Evolutionary conservation across 2,329 filamentous ascomycete genomes (phyloP).

Genomic region (Penicillium sp.): DNA sequence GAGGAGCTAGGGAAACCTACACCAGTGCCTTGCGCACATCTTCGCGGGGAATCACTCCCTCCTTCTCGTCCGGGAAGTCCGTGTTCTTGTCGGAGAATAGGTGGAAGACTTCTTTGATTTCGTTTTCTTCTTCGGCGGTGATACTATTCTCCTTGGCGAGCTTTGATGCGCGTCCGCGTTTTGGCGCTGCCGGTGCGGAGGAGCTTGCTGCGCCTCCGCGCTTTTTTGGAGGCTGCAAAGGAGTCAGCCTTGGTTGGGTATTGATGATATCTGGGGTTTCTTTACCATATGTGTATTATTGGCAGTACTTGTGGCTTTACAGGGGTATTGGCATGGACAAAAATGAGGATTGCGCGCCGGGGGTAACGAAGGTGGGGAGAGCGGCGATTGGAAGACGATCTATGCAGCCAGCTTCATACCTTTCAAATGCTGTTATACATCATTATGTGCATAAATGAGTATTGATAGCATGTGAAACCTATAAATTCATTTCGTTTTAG

Average conservation of each 20-base stretch:
- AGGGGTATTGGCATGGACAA: not conserved
- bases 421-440: not conserved
- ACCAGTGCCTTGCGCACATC: slow-evolving; percentile 65
- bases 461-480: not conserved
- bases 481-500: too few relatives aligned
- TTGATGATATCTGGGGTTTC: not conserved
- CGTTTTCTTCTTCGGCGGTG: slow-evolving; percentile 70
- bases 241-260: not conserved
- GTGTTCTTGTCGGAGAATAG: slow-evolving; percentile 58
- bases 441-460: not conserved
- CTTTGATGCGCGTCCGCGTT: slow-evolving; percentile 60
- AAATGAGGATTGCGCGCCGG: not conserved
- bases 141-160: slow-evolving; percentile 88
- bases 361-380: slow-evolving; percentile 4
- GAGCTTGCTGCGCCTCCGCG: slow-evolving; percentile 25
- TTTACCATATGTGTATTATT: slow-evolving; percentile 4
- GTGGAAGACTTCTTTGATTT: slow-evolving; percentile 82
- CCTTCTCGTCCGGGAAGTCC: slow-evolving; percentile 61
- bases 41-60: slow-evolving; percentile 58
- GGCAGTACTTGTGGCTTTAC: not conserved
- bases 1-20: slow-evolving; percentile 41
- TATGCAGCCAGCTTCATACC: not conserved
- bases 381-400: not conserved
- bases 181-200: slow-evolving; percentile 26
- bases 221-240: slow-evolving; percentile 31